A percentile compares a stretch with the other conserved stretches of the same genome.
Conservation (phyloP, 257 asterid genomes). For the Penstemon eatonii region DNA sequence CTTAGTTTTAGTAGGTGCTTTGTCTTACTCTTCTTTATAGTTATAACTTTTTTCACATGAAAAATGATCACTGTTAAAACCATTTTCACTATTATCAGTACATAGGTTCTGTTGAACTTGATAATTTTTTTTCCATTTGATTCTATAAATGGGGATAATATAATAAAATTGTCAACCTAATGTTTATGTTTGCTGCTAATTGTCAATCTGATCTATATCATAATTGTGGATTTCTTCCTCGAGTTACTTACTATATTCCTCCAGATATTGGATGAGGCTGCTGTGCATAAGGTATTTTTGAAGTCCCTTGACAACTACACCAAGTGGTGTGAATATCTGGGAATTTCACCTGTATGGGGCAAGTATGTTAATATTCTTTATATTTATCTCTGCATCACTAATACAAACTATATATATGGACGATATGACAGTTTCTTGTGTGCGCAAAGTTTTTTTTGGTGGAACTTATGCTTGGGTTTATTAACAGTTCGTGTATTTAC, state of each 20-base stretch:
- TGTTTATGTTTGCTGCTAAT: slow-evolving; percentile 19
- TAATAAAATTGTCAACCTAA: background rate
- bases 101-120: too few species aligned
- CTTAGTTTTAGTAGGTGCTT: background rate
- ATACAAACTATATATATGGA: slow-evolving; percentile 21
- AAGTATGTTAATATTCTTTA: slow-evolving; percentile 54
- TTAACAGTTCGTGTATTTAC: slow-evolving; percentile 33
- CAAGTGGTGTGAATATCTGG: slow-evolving; percentile 90
- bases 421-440: slow-evolving; percentile 13
- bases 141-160: background rate
- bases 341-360: slow-evolving; percentile 88
- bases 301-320: slow-evolving; percentile 95
- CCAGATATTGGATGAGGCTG: slow-evolving; percentile 96
- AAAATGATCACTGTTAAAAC: background rate
- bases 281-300: slow-evolving; percentile 78
- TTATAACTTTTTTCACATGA: background rate
- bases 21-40: background rate
- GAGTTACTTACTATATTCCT: slow-evolving; percentile 31
- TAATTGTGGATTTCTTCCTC: slow-evolving; percentile 22
- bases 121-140: background rate
- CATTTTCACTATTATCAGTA: too few species aligned
- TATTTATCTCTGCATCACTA: slow-evolving; percentile 11
- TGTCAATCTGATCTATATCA: background rate
- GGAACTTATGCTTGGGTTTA: slow-evolving; percentile 9
- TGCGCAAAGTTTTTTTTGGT: slow-evolving; percentile 18